Percentiles rank a stretch among this genome's conserved stretches.
phyloP scores from a whole-genome alignment of 148 eudicot species.

The Nepenthes mirabilis region DNA sequence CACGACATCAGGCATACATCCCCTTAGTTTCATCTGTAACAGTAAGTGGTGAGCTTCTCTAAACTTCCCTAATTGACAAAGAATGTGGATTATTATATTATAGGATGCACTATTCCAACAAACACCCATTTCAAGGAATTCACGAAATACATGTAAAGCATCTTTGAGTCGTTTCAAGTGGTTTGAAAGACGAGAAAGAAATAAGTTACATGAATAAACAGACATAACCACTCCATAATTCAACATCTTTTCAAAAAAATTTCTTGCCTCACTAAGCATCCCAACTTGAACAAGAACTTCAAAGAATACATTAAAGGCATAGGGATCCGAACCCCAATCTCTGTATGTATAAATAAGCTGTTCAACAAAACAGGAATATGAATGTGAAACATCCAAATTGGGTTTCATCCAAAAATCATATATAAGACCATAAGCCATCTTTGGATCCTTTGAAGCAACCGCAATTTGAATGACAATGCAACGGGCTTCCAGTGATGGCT shows the following conservation, averaged over 20 bases:
- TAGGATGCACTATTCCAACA: constrained; percentile 53
- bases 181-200: constrained; percentile 39
- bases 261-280: constrained; percentile 41
- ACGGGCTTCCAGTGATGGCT: constrained; percentile 69
- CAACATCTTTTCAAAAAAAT: constrained; percentile 52
- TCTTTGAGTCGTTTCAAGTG: constrained; percentile 26
- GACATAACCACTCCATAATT: constrained; percentile 61
- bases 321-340: constrained; percentile 80
- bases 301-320: constrained; percentile 75
- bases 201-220: constrained; percentile 53
- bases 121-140: constrained; percentile 58
- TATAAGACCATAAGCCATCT: constrained; percentile 39
- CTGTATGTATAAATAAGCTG: constrained; percentile 70
- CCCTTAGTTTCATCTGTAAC: constrained; percentile 60
- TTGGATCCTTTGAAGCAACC: constrained; percentile 50
- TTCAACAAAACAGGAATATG: constrained; percentile 47
- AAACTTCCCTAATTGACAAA: constrained; percentile 51
- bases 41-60: constrained; percentile 76
- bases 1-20: constrained; percentile 60
- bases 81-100: constrained; percentile 46
- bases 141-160: constrained; percentile 28
- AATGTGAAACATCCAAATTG: constrained; percentile 26
- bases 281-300: constrained; percentile 64
- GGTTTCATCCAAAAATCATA: constrained; percentile 49
- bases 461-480: constrained; percentile 74